Conservation (phyloP, 2,329 filamentous ascomycete species). For the Epicoccum sorghinum region DNA sequence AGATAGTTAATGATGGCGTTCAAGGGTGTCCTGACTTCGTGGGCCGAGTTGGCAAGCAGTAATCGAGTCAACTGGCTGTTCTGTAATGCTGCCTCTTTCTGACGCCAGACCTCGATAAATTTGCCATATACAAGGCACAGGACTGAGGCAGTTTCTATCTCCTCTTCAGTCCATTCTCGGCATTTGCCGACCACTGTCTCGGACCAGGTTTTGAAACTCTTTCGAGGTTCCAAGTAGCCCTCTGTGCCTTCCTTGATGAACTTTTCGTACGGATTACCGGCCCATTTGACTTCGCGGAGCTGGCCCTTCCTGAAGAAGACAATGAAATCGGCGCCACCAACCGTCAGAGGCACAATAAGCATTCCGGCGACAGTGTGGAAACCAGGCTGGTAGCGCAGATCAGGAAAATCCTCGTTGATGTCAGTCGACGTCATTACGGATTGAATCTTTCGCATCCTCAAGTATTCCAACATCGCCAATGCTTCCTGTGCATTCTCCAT, state of each 20-base stretch:
- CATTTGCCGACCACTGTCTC: constrained; percentile 83
- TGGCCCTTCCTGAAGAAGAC: constrained; percentile 87
- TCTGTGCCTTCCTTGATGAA: constrained; percentile 73
- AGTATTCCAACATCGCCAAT: constrained; percentile 81
- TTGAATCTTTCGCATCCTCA: constrained; percentile 75
- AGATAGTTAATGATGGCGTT: constrained; percentile 96
- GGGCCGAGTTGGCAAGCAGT: constrained; percentile 84
- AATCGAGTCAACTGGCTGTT: constrained; percentile 80
- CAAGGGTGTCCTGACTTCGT: constrained; percentile 87
- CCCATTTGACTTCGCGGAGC: constrained; percentile 79
- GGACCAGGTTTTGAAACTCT: constrained; percentile 80
- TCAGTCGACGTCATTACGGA: constrained; percentile 81
- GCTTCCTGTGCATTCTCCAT: constrained; percentile 81
- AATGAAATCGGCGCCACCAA: constrained; percentile 81
- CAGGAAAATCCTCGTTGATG: constrained; percentile 76
- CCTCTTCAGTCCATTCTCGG: constrained; percentile 86
- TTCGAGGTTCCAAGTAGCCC: constrained; percentile 76
- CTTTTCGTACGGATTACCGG: constrained; percentile 85
- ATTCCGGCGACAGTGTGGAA: constrained; percentile 80
- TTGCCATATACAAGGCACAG: constrained; percentile 85
- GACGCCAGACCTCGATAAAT: constrained; percentile 92
- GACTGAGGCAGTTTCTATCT: constrained; percentile 86
- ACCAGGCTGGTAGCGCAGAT: constrained; percentile 78
- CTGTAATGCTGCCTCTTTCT: constrained; percentile 84
- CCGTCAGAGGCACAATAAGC: constrained; percentile 79